These are phyloP conservation scores for Globisporangium cystogenes DNA, from an alignment of 352 stramenopile genomes.

Conservation along the genomic window DNA sequence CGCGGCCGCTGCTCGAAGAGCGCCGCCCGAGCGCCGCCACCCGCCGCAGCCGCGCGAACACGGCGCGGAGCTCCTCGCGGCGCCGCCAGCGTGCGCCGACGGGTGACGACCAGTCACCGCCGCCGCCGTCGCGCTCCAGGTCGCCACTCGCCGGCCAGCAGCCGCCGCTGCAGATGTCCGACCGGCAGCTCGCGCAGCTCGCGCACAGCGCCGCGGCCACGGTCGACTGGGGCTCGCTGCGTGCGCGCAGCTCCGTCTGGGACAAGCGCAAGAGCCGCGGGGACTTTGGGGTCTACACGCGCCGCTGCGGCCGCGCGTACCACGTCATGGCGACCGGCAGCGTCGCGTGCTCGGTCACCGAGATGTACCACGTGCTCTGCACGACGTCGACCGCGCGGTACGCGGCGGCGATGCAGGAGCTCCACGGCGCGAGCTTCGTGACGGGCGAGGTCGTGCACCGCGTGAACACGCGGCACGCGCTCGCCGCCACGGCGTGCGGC, in stretches of 20 bases:
- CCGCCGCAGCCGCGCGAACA: background rate
- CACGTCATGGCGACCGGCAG: conserved; percentile 18
- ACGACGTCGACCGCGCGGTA: conserved; percentile 14
- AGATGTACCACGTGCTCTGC: conserved; percentile 28
- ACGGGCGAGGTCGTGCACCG: conserved; percentile 23
- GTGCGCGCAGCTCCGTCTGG: conserved; percentile 13
- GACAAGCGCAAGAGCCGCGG: conserved; percentile 12
- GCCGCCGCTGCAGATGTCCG: conserved; percentile 8
- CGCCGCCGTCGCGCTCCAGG: background rate
- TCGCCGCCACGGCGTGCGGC: too few species aligned
- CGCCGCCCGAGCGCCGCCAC: background rate
- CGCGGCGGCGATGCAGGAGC: conserved; percentile 21
- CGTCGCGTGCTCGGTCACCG: conserved; percentile 30
- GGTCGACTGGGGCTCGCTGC: conserved; percentile 15
- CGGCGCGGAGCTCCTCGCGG: background rate
- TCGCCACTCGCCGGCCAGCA: background rate
- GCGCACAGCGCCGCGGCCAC: background rate
- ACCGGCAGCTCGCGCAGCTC: conserved; percentile 1
- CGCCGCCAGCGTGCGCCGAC: background rate
- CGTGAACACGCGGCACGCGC: conserved; percentile 9
- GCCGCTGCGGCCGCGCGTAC: conserved; percentile 8
- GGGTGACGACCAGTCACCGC: background rate
- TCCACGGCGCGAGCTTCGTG: conserved; percentile 27
- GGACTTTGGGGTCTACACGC: conserved; percentile 19
- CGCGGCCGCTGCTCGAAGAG: conserved; percentile 6